phyloP scores from a whole-genome alignment of 108 stramenopile genomes.

The Cyclotella sp. region DNA sequence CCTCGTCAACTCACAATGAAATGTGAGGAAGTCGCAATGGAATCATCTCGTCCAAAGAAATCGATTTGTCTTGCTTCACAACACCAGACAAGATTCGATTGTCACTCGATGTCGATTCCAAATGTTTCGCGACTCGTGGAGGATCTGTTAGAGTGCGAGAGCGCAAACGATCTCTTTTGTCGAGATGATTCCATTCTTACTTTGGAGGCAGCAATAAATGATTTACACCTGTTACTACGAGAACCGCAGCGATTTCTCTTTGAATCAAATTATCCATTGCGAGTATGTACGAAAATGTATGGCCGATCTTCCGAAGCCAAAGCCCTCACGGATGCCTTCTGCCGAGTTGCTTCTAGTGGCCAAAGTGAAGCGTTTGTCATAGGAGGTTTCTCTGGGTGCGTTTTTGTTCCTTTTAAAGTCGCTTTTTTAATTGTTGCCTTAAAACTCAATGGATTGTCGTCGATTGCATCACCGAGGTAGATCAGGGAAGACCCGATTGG shows the following conservation, averaged over 20 bases:
- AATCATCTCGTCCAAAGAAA: no score
- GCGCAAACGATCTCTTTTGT: conserved; percentile 10
- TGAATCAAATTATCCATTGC: neutral
- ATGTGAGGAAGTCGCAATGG: no score
- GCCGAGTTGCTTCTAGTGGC: conserved; percentile 29
- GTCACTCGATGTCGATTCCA: no score
- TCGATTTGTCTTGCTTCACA: no score
- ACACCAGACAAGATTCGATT: conserved; percentile 13
- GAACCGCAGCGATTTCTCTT: conserved; percentile 41
- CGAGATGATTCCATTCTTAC: conserved; percentile 20
- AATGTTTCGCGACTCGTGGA: conserved; percentile 22
- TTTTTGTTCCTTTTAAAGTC: neutral
- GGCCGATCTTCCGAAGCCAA: conserved; percentile 35
- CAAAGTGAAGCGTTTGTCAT: conserved; percentile 37
- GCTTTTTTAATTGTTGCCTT: neutral
- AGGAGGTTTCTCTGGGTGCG: conserved; percentile 36
- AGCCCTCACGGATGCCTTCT: conserved; percentile 28
- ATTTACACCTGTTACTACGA: conserved; percentile 34
- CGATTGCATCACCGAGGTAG: neutral
- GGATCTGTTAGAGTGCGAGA: conserved; percentile 32
- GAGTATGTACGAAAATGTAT: conserved; percentile 24
- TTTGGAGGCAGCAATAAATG: conserved; percentile 25
- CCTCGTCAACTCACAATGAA: neutral
- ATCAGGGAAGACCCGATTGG: conserved; percentile 8
- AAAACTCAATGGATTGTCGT: neutral